Conservation (phyloP, 1,284 basidiomycete genomes). For the Sparassis latifolia region DNA sequence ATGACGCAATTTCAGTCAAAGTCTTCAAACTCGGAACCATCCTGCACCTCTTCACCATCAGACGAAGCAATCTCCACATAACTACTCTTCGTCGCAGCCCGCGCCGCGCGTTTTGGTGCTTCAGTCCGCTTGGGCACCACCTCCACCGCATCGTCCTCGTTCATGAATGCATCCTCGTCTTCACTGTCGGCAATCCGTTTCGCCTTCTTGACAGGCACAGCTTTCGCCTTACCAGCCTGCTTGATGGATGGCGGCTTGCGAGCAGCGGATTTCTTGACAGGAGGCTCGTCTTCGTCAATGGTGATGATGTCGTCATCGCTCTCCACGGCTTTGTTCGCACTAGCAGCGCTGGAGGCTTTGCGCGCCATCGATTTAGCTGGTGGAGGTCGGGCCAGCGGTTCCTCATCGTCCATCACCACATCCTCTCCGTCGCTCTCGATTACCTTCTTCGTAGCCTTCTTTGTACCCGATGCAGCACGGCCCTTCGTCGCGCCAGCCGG, state of each 20-base stretch:
- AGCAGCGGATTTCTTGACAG: too few species aligned
- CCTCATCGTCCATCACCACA: constrained; percentile 14
- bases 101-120: constrained; percentile 30
- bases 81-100: constrained; percentile 30
- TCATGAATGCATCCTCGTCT: constrained; percentile 18
- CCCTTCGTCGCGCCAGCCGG: constrained; percentile 10
- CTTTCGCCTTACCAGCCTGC: too few species aligned
- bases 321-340: constrained; percentile 11
- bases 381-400: constrained; percentile 12
- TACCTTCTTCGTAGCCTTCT: constrained; percentile 28
- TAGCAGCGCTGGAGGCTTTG: constrained; percentile 3
- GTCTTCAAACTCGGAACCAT: constrained; percentile 25
- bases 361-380: constrained; percentile 12
- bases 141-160: constrained; percentile 13
- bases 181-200: constrained; percentile 30
- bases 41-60: constrained; percentile 25
- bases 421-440: constrained; percentile 32
- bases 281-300: too few species aligned
- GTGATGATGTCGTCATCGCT: constrained; percentile 19
- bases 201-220: constrained; percentile 26
- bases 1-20: constrained; percentile 1
- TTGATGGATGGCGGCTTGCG: too few species aligned
- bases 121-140: constrained; percentile 20
- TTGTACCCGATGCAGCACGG: constrained; percentile 6
- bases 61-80: constrained; percentile 34